phyloP scores from a whole-genome alignment of 129 eudicot species.

The Gnaphalium uliginosum region DNA sequence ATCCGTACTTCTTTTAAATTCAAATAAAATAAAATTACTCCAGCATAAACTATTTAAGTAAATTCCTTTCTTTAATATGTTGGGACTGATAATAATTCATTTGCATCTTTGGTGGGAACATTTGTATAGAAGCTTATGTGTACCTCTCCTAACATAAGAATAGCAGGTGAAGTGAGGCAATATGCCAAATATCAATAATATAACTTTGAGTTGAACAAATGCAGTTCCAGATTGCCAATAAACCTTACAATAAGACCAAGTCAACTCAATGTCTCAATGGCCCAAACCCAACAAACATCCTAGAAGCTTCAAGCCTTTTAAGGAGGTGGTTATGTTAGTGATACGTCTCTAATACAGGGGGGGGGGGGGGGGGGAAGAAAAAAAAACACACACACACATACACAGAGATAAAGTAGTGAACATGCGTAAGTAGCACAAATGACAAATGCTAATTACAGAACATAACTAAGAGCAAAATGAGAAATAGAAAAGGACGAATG shows the following conservation, averaged over 20 bases:
- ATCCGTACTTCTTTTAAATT: not conserved
- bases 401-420: not conserved
- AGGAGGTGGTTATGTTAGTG: slow-evolving; percentile 7
- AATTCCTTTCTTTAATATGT: not conserved
- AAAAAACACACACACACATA: not conserved
- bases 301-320: slow-evolving; percentile 16
- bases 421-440: slow-evolving; percentile 9
- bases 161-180: too few species aligned
- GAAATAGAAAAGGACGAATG: not conserved
- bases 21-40: slow-evolving; percentile 2
- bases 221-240: too few species aligned
- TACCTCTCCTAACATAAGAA: too few species aligned
- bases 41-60: slow-evolving; percentile 2
- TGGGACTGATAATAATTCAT: slow-evolving; percentile 2
- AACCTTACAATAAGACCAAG: slow-evolving; percentile 5
- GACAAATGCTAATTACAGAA: slow-evolving; percentile 1
- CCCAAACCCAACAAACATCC: not conserved
- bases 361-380: too few species aligned
- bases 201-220: too few species aligned
- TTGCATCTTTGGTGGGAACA: not conserved
- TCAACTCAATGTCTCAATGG: not conserved
- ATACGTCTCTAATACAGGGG: slow-evolving; percentile 11
- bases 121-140: too few species aligned
- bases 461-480: slow-evolving; percentile 7
- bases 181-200: too few species aligned